Base-by-base conservation (phyloP, 2,329 filamentous ascomycete genomes). In the Trichoderma endophyticum region DNA sequence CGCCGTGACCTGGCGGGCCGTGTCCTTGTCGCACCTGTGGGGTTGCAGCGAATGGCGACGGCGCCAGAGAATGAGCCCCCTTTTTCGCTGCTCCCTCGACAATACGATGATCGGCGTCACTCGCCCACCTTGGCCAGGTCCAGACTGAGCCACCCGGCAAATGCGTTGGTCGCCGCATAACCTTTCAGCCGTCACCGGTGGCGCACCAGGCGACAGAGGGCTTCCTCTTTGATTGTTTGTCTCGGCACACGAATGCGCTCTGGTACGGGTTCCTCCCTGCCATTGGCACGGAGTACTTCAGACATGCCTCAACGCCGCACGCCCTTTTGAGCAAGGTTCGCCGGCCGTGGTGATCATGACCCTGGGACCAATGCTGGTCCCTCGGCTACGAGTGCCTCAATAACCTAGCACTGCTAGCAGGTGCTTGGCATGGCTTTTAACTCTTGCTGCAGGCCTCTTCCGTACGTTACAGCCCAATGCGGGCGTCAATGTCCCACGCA, bases 1-100 rank as follows among this genome's bases (percentile, higher is more conserved):
- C 71, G 71, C 66, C 66, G 66, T 72, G 57, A 59, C 67, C 56
- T 70, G 43, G 71, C 66, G 71, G 71, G 59, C 65, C 71, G 71
- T 64, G 71, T 70, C 71, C 71, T 63, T 70, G 71, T 72, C 60
- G 68, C 64, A 34, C 54, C 39, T 60, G 71, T 72, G 71, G 71
- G 63, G 71, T 70, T 72, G 59, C 66, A 63, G 32, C 63, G 71
- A 63, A 63, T 63, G 57, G 34, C 11, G 66, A 59, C 70, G 61
- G 61, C 70, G 39, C 63, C 70, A 32, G 24, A 62, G 59, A 21
- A 72, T 24, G 15, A 43, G 34, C 63, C 61, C 70, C 70, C 63
- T 67, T 69, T 71, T 15, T 56, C 34, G 34, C 67, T 30, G 39
- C 57, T 54, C 21, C 67, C 65, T 68, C 30, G 43, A 67, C 32